phyloP scores from a whole-genome alignment of 1,284 basidiomycete genomes.

The Coriolopsis trogii region DNA sequence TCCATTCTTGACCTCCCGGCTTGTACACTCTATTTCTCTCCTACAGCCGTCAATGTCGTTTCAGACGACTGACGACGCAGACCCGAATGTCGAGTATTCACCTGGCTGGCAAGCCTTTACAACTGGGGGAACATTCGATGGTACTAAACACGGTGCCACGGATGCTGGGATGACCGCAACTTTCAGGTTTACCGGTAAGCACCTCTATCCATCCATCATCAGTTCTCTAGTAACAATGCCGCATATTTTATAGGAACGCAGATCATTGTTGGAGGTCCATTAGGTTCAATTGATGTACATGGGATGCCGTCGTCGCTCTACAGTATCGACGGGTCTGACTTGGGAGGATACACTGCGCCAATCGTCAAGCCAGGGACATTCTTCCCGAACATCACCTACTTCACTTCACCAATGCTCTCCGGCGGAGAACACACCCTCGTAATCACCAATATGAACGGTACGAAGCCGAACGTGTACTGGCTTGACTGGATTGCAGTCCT shows the following conservation, averaged over 20 bases:
- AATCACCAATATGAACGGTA: constrained; percentile 25
- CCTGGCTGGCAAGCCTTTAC: background rate
- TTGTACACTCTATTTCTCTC: no score
- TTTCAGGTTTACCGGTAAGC: constrained; percentile 5
- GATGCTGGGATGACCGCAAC: constrained; percentile 3
- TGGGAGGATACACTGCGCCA: constrained; percentile 9
- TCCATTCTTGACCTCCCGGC: no score
- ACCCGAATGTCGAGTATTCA: constrained; percentile 3
- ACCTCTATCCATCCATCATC: background rate
- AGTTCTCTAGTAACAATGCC: background rate
- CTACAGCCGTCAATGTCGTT: no score
- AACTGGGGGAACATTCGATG: background rate
- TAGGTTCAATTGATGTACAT: constrained; percentile 17
- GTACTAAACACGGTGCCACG: constrained; percentile 4
- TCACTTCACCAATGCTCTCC: constrained; percentile 14
- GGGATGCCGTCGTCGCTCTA: constrained; percentile 18
- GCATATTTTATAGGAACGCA: constrained; percentile 16
- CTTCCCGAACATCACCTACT: constrained; percentile 12
- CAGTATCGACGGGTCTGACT: constrained; percentile 13
- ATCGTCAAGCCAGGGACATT: constrained; percentile 6
- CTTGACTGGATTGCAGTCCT: constrained; percentile 24
- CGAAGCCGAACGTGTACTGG: constrained; percentile 22
- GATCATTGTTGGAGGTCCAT: constrained; percentile 18
- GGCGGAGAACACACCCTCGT: constrained; percentile 18
- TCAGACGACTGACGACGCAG: constrained; percentile 7